Conservation (phyloP, 495 filamentous ascomycete species). For the Podospora australis region DNA sequence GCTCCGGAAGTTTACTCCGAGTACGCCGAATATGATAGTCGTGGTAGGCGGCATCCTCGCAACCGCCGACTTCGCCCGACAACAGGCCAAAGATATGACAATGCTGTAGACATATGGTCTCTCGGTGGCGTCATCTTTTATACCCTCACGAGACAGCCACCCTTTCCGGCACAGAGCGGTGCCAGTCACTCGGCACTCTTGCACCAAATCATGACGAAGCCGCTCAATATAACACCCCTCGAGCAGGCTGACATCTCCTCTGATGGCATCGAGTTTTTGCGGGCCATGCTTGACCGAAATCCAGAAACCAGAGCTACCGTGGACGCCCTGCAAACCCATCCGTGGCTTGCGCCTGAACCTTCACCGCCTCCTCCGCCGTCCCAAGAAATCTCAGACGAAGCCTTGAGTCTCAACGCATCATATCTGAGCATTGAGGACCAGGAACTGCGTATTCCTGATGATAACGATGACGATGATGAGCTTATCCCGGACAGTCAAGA, state of each 20-base stretch:
- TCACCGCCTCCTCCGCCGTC: conserved; percentile 24
- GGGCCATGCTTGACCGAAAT: conserved; percentile 65
- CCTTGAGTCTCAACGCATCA: conserved; percentile 51
- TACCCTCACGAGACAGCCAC: conserved; percentile 64
- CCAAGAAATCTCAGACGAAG: conserved; percentile 45
- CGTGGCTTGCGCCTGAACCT: conserved; percentile 51
- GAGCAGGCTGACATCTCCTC: conserved; percentile 50
- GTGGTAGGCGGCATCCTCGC: conserved; percentile 37
- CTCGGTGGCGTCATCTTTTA: conserved; percentile 86
- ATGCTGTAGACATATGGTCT: conserved; percentile 93
- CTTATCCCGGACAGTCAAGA: conserved; percentile 41
- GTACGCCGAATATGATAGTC: conserved; percentile 54
- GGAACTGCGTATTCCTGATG: conserved; percentile 3
- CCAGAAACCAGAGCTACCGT: conserved; percentile 64
- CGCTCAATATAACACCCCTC: conserved; percentile 57
- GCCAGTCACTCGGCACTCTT: conserved; percentile 57
- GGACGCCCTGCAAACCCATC: conserved; percentile 53
- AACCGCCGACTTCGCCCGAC: conserved; percentile 28
- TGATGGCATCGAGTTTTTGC: conserved; percentile 63
- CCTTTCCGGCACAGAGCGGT: conserved; percentile 62
- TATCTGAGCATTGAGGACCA: conserved; percentile 58
- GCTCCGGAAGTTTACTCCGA: conserved; percentile 93
- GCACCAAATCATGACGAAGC: conserved; percentile 72
- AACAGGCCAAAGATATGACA: conserved; percentile 60
- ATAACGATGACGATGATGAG: conserved; percentile 23